Evolutionary conservation across 1,139 yeast genomes (phyloP).

Genomic region (Sugiyamaella castrensis): DNA sequence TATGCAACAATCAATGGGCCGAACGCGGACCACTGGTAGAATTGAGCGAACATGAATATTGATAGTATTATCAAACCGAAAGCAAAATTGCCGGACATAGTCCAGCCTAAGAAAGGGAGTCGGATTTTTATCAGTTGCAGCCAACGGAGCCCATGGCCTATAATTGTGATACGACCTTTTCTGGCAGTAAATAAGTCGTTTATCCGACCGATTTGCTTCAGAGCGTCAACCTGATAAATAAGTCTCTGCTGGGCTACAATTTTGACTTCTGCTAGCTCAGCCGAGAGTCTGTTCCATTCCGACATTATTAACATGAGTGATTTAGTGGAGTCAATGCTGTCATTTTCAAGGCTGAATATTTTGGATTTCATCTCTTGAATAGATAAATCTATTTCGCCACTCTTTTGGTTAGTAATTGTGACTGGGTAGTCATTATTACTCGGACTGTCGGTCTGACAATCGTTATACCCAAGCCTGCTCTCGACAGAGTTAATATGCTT

Average conservation of each 20-base stretch:
- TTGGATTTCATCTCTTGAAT: slow-evolving; percentile 5
- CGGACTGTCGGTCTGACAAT: not conserved
- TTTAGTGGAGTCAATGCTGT: not conserved
- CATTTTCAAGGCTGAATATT: not conserved
- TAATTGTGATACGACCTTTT: no score
- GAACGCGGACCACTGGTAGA: no score
- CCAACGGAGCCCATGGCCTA: no score
- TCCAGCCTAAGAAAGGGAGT: no score
- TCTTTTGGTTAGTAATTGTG: not conserved
- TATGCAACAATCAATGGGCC: not conserved
- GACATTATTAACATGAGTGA: not conserved
- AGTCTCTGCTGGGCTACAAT: not conserved
- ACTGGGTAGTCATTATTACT: not conserved
- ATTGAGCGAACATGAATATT: no score
- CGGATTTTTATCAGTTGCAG: no score
- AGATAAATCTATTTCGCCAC: not conserved
- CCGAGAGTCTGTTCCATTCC: slow-evolving; percentile 6
- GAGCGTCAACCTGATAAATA: no score
- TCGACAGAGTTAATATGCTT: slow-evolving; percentile 4
- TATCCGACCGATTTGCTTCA: no score
- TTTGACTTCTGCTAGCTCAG: slow-evolving; percentile 4
- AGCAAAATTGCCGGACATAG: no score
- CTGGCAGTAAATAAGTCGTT: no score
- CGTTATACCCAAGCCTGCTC: not conserved
- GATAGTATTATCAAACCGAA: no score